Base-by-base conservation (phyloP, 2,329 filamentous ascomycete genomes). In the Microsporum audouinii region DNA sequence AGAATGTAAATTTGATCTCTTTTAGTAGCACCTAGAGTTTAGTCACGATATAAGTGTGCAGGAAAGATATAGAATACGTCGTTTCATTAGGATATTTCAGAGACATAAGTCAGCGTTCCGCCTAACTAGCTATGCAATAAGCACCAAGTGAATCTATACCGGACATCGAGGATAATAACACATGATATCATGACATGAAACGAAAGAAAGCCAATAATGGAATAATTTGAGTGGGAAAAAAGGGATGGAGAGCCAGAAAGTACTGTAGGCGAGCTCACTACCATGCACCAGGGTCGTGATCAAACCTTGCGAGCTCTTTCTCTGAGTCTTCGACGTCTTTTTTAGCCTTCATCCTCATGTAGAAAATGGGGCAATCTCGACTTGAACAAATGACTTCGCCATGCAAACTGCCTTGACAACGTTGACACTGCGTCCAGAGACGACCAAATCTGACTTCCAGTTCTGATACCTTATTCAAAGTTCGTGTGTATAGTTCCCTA, bases 311-410 rank as follows among this genome's bases (percentile, higher is more conserved):
- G 69, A 99, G 75, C 74, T 99, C 94, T 77, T 90, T 95, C 61
- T 91, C 90, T 1, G 87, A 87, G 77, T 99, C 94, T 74, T 97
- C 92, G 43, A 97, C 86, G 73, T 99, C 94, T 80, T 99, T 99
- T 82, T 96, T 95, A 36, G 92, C 92, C 81, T 99, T 99, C 94
- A 99, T 99, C 3, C 94, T 86, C 94, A 99, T 99, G 75, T 99
- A 99, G 75, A 99, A 99, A 70, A 99, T 99, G 0, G 94, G 94
- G 72, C 94, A 99, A 78, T 99, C 94, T 73, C 91, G 88, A 72
- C 88, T 92, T 65, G 88, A 91, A 78, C 94, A 99, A 68, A 99
- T 97, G 60, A 99, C 95, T 75, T 99, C 94, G 73, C 90, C 94
- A 77, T 99, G 94, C 82, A 99, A 88, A 77, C 91, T 96, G 60